Percentiles rank a stretch among this genome's conserved stretches.
Conservation (phyloP, 139 green algal genomes). For the Helicosporidium sp. region DNA sequence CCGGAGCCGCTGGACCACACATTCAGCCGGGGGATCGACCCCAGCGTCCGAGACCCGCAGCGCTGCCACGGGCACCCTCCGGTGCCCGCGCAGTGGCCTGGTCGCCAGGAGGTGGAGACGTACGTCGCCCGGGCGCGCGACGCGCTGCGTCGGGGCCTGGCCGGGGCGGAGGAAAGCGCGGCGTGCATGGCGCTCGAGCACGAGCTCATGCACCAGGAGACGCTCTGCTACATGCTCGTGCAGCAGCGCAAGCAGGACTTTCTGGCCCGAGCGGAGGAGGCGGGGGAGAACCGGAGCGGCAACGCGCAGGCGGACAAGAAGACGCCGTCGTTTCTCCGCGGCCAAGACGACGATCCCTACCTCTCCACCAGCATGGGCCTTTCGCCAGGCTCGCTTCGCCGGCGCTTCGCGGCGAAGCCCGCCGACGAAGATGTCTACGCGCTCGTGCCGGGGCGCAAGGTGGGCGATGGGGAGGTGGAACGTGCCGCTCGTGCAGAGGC, state of each 20-base stretch:
- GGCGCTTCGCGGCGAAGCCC: neutral
- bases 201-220: conserved; percentile 45
- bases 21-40: conserved; percentile 43
- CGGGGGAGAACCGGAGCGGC: too few relatives aligned
- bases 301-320: too few relatives aligned
- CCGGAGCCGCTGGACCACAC: conserved; percentile 16
- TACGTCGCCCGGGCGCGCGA: conserved; percentile 11
- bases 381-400: neutral
- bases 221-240: conserved; percentile 38
- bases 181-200: conserved; percentile 23
- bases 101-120: conserved; percentile 3
- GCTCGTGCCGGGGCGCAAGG: neutral
- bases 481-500: too few relatives aligned
- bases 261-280: too few relatives aligned
- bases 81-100: conserved; percentile 23
- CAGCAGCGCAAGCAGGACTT: conserved; percentile 19
- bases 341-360: too few relatives aligned
- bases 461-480: too few relatives aligned
- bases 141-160: neutral
- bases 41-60: conserved; percentile 22
- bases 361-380: too few relatives aligned
- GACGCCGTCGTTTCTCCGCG: too few relatives aligned
- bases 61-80: conserved; percentile 36
- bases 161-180: conserved; percentile 5
- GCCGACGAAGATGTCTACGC: neutral